Evolutionary conservation across 768 basidiomycete genomes (phyloP).

Genomic region (Leccinum disarticulatum): DNA sequence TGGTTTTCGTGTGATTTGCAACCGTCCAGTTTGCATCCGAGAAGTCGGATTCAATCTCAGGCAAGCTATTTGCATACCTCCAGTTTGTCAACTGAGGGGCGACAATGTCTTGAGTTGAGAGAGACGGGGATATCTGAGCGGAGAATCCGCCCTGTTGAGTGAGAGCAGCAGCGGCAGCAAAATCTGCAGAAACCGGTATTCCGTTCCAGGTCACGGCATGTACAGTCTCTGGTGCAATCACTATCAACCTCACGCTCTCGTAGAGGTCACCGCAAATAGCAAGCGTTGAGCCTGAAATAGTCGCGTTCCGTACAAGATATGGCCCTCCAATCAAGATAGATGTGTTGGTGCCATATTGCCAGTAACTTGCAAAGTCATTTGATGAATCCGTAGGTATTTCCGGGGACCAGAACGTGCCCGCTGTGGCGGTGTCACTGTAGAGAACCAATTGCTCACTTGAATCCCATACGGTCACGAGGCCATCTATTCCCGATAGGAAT

Average conservation of each 20-base stretch:
- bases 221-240: constrained; percentile 59
- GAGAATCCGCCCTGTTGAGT: constrained; percentile 47
- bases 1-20: constrained; percentile 73
- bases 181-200: constrained; percentile 37
- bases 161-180: constrained; percentile 29
- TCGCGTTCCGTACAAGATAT: constrained; percentile 59
- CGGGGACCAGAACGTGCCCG: constrained; percentile 77
- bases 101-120: constrained; percentile 32
- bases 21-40: constrained; percentile 64
- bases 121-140: constrained; percentile 41
- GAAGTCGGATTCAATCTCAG: constrained; percentile 59
- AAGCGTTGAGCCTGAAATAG: constrained; percentile 48
- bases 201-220: constrained; percentile 74
- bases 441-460: constrained; percentile 66
- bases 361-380: constrained; percentile 57
- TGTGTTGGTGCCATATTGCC: constrained; percentile 70
- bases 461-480: constrained; percentile 64
- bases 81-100: constrained; percentile 60
- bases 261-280: constrained; percentile 70
- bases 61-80: constrained; percentile 75
- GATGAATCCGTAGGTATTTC: constrained; percentile 44
- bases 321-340: constrained; percentile 67
- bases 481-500: constrained; percentile 56
- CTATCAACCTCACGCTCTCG: constrained; percentile 52
- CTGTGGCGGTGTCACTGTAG: constrained; percentile 63